A percentile compares a stretch with the other conserved stretches of the same genome.
Conservation (phyloP, 2,329 filamentous ascomycete genomes). For the Cryphonectria naterciae region DNA sequence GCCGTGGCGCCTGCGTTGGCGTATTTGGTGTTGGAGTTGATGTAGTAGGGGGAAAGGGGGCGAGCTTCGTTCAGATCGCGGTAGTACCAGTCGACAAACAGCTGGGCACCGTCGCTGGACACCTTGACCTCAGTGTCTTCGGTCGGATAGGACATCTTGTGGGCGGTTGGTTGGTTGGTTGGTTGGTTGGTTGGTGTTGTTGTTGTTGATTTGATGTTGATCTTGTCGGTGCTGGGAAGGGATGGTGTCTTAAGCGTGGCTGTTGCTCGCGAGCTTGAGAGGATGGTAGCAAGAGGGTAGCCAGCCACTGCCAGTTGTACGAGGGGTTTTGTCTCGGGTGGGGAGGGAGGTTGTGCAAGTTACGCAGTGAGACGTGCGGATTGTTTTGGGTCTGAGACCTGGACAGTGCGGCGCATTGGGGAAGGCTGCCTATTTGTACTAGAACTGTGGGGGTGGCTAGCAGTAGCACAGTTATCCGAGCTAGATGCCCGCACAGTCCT, state of each 20-base stretch:
- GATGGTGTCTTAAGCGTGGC: not conserved
- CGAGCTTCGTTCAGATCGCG: conserved; percentile 66
- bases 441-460: not conserved
- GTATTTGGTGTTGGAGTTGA: conserved; percentile 59
- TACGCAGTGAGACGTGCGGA: not conserved
- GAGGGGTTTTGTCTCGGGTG: not conserved
- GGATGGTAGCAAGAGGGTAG: not conserved
- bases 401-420: conserved; percentile 29
- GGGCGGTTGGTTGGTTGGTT: not conserved
- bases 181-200: not conserved
- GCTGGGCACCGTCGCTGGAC: conserved; percentile 63
- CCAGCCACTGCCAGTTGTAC: not conserved
- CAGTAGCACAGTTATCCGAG: conserved; percentile 14
- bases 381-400: not conserved
- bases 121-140: conserved; percentile 49
- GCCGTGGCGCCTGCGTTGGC: conserved; percentile 56
- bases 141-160: conserved; percentile 23
- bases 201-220: not conserved
- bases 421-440: not conserved
- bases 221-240: not conserved
- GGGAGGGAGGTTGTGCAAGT: not conserved
- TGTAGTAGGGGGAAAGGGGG: conserved; percentile 71
- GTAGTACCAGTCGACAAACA: conserved; percentile 77
- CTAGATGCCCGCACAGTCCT: conserved; percentile 13
- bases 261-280: not conserved